Base-by-base conservation (phyloP, 1,139 yeast genomes). In the Protomyces pachydermus region DNA sequence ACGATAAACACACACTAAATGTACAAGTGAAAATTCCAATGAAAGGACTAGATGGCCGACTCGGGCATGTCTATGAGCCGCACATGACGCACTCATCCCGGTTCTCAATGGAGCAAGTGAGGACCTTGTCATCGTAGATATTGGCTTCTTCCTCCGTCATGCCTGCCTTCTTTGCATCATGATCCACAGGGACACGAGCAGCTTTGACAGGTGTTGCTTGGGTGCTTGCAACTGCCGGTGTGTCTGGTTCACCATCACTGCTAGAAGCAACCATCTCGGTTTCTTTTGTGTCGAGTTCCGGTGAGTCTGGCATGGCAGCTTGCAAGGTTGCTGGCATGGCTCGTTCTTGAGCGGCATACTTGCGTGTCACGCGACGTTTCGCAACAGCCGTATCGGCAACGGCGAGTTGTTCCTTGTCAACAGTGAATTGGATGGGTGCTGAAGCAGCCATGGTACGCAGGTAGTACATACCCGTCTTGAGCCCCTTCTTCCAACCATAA, bases 31-130 rank as follows among this genome's bases (percentile, higher is more conserved):
- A 28, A 28, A 28, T 28, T 28, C 32, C 42, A 42, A 16, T 4
- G 48, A 9, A 42, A 42, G 18, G 25, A 42, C 25, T 18, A 12
- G 23, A 42, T 5, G 12, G 9, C 42, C 4, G 42, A n/a, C 23
- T 20, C 23, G 3, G 23, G 9, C 42, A 5, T 6, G 25, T 23
- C 78, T 80, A 93, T 80, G 98, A 98, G 68, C 98, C 91, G 81
- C 98, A 93, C 98, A 93, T 93, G 74, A 93, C 93, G 79, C 98
- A 93, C 56, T 98, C 84, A 78, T 89, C 98, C 67, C 97, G 97
- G 79, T 93, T 93, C 76, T 88, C 85, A 76, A 93, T 91, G 65
- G 98, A 96, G 81, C 98, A 93, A 52, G 97, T 97, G 78, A 93
- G 84, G 53, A 87, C 98, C 78, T 91, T 86, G 39, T 96, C 88